Base-by-base conservation (phyloP, 2,329 filamentous ascomycete genomes). In the Pseudogymnoascus sp. region DNA sequence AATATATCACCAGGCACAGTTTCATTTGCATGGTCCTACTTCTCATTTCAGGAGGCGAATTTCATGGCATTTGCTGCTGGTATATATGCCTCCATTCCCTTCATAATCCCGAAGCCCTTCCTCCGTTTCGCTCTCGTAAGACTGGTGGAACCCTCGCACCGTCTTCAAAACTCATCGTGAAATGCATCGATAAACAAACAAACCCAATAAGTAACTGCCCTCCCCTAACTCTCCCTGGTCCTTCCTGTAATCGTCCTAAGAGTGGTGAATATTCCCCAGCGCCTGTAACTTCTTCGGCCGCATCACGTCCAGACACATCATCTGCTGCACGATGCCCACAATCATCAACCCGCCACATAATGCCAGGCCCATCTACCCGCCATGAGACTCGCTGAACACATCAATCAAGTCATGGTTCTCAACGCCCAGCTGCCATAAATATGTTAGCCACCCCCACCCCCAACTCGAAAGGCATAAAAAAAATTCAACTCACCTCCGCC, bases 341-440 rank as follows among this genome's bases (percentile, higher is more conserved):
- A 3, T 4, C 8, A 31, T 28, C 23, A 28, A 53, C 11, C 23
- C 9, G 15, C 21, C 23, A 26, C 7, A n/a, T 4, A 28, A n/a
- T 50, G 15, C 8, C 3, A 28, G 1, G 1, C 15, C 47, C 26
- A 57, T 13, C 26, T 57, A 57, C 11, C 47, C 47, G n/a, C 47
- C 47, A 10, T 57, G 9, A 9, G 47, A 57, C 47, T 33, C n/a
- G 17, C 26, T 57, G 26, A 11, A 57, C 26, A 57, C 47, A 19
- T 57, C 47, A 57, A 57, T 33, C 47, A 57, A 13, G 26, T 57
- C 47, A 13, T 57, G 47, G 26, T 57, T 57, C 47, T 57, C 47
- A 31, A 57, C 5, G 2, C n/a, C 47, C 8, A 57, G 26, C 47
- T 57, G 10, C 13, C 8, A 33, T 33, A 1, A 9, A 10, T 11